A percentile compares a stretch with the other conserved stretches of the same genome.
Evolutionary conservation across 495 filamentous ascomycete species (phyloP).

Genomic region (Penicillium crystallinum): DNA sequence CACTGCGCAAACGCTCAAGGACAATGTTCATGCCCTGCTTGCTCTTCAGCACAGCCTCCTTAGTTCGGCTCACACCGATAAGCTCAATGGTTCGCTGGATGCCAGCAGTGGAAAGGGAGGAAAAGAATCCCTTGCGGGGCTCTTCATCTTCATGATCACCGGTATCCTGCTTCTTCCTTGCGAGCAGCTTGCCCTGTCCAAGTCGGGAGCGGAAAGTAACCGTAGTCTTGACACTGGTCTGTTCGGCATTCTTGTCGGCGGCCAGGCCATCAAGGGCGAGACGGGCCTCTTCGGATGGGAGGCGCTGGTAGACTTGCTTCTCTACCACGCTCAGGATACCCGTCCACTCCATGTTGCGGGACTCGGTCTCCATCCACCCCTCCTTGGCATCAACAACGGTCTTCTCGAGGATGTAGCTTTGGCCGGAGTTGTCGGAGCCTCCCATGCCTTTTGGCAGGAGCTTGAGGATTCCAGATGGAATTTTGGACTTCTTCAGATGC

Average conservation of each 20-base stretch:
- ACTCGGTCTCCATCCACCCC: slow-evolving; percentile 84
- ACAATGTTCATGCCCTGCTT: slow-evolving; percentile 96
- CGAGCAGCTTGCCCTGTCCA: slow-evolving; percentile 64
- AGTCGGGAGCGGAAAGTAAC: slow-evolving; percentile 82
- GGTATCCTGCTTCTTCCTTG: slow-evolving; percentile 36
- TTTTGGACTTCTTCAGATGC: slow-evolving; percentile 87
- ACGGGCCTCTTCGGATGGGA: slow-evolving; percentile 19
- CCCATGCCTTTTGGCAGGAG: slow-evolving; percentile 74
- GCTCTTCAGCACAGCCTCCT: slow-evolving; percentile 77
- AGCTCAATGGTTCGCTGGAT: slow-evolving; percentile 87
- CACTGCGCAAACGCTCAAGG: slow-evolving; percentile 73
- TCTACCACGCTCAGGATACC: slow-evolving; percentile 91
- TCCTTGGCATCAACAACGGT: slow-evolving; percentile 84
- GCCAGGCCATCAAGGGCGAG: slow-evolving; percentile 23
- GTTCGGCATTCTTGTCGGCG: slow-evolving; percentile 46
- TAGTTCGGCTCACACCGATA: slow-evolving; percentile 77
- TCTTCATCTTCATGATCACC: slow-evolving; percentile 46
- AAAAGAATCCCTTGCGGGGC: slow-evolving; percentile 59
- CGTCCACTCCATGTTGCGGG: slow-evolving; percentile 81
- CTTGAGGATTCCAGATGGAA: slow-evolving; percentile 78
- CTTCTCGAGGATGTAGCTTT: slow-evolving; percentile 87
- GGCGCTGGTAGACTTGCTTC: slow-evolving; percentile 68
- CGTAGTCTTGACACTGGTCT: slow-evolving; percentile 75
- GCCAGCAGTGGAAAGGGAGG: slow-evolving; percentile 69
- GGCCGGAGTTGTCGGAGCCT: slow-evolving; percentile 62